These are phyloP conservation scores for Calvatia gigantea DNA, from an alignment of 768 basidiomycete species.

Conservation along the genomic window DNA sequence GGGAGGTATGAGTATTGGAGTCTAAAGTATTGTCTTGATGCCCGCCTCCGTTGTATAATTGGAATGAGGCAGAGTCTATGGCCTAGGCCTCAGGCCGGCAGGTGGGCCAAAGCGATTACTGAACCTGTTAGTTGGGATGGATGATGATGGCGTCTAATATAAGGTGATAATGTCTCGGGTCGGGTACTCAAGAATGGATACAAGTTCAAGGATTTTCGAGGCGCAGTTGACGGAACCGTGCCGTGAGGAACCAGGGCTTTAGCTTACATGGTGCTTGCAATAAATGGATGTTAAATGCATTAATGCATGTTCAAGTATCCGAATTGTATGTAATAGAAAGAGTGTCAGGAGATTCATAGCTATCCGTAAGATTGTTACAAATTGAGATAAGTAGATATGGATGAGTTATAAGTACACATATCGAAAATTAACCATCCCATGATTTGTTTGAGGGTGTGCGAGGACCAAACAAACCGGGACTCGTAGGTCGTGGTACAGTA, in stretches of 20 bases:
- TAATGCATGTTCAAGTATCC: neutral
- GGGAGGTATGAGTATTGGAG: neutral
- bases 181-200: no score
- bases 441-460: slow-evolving; percentile 34
- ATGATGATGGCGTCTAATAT: no score
- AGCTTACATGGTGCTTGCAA: no score
- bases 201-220: no score
- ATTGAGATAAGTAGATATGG: neutral
- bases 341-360: neutral
- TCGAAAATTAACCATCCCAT: neutral
- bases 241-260: no score
- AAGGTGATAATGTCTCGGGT: no score
- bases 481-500: slow-evolving; percentile 53
- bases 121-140: no score
- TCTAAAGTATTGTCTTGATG: neutral
- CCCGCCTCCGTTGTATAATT: neutral
- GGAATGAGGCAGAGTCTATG: no score
- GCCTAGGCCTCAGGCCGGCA: no score
- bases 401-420: neutral
- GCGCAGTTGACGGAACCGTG: no score
- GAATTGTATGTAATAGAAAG: neutral
- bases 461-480: slow-evolving; percentile 77
- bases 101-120: no score
- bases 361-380: neutral
- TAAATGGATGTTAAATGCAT: neutral